Percentiles rank a stretch among this genome's conserved stretches.
phyloP scores from a whole-genome alignment of 106 monocot genomes.

The Phalaenopsis aphrodite region DNA sequence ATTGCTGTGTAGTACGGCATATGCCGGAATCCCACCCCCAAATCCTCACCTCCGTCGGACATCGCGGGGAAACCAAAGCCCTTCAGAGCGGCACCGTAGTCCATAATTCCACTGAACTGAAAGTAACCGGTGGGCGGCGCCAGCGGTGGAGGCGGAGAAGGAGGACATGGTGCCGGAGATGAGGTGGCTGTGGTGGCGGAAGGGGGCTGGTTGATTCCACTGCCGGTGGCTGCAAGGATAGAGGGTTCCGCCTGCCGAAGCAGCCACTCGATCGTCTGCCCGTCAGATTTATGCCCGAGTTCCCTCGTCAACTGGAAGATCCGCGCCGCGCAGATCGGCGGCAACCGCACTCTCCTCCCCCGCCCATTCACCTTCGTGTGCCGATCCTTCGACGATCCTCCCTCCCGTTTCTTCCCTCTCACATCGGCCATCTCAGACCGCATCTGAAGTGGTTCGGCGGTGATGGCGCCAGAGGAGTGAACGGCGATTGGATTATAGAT shows the following conservation, averaged over 20 bases:
- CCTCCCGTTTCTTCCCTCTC: not conserved
- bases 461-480: not conserved
- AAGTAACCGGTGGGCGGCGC: not conserved
- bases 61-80: conserved; percentile 1
- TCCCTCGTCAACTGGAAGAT: conserved; percentile 43
- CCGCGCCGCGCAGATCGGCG: conserved; percentile 30
- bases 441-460: not conserved
- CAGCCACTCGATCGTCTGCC: conserved; percentile 48
- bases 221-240: conserved; percentile 29
- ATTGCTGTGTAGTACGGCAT: conserved; percentile 32
- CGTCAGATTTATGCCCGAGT: conserved; percentile 35
- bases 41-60: not conserved
- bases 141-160: not conserved
- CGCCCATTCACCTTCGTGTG: conserved; percentile 43
- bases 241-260: conserved; percentile 46
- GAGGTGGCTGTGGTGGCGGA: not conserved
- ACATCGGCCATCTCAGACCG: not conserved
- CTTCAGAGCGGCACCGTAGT: not conserved
- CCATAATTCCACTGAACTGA: not conserved
- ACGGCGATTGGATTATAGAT: not conserved
- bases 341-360: conserved; percentile 32
- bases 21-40: conserved; percentile 4
- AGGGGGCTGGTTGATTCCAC: conserved; percentile 8
- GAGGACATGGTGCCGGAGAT: not conserved
- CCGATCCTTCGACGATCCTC: conserved; percentile 14